Conservation (phyloP, 1,284 basidiomycete genomes). For the Omphalotus olearius region DNA sequence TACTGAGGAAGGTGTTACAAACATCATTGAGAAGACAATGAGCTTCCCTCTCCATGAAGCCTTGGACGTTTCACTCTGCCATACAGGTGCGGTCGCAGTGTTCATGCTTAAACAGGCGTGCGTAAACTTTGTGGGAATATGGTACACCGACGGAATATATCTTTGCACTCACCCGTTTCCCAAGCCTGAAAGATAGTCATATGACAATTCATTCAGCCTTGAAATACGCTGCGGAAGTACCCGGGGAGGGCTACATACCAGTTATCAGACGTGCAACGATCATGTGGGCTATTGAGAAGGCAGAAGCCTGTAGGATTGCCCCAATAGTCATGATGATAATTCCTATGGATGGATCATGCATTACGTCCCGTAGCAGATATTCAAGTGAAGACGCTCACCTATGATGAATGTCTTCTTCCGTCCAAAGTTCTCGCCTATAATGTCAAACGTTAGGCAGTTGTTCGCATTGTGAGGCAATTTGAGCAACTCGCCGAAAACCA, state of each 20-base stretch:
- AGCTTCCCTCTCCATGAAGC: conserved; percentile 61
- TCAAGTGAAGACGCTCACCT: conserved; percentile 16
- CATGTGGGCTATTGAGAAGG: conserved; percentile 45
- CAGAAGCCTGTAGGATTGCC: conserved; percentile 42
- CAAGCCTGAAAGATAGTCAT: conserved; percentile 24
- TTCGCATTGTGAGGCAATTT: neutral
- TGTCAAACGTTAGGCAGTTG: neutral
- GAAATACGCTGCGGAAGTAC: neutral
- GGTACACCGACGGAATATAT: conserved; percentile 21
- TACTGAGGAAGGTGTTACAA: conserved; percentile 26
- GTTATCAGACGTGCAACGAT: conserved; percentile 47
- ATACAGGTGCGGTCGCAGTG: conserved; percentile 59
- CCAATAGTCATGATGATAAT: conserved; percentile 51
- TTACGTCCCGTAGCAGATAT: neutral
- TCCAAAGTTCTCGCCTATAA: conserved; percentile 41
- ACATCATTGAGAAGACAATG: conserved; percentile 68
- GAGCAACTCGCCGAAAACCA: conserved; percentile 31
- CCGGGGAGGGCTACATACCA: conserved; percentile 24
- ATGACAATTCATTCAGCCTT: neutral
- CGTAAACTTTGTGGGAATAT: neutral
- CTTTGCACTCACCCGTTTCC: conserved; percentile 39
- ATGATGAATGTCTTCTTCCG: conserved; percentile 45
- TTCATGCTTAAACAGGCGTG: conserved; percentile 28
- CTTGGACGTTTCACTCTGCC: conserved; percentile 67
- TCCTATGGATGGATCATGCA: conserved; percentile 16